Conservation (phyloP, 2,329 filamentous ascomycete species). For the Phymatotrichopsis omnivora region DNA sequence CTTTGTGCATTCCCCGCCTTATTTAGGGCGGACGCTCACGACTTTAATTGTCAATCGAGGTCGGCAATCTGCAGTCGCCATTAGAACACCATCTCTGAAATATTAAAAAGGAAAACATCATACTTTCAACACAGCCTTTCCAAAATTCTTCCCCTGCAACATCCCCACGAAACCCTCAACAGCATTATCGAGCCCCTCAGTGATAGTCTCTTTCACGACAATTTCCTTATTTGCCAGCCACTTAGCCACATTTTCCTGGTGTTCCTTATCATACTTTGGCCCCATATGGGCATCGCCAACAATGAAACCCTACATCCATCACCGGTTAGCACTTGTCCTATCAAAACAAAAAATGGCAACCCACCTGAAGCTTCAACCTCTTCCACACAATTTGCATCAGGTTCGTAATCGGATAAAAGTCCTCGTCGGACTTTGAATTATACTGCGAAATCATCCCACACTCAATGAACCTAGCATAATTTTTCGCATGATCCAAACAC, state of each 20-base stretch:
- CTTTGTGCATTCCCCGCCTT: too few species aligned
- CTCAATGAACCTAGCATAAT: slow-evolving; percentile 53
- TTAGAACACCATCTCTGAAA: background rate
- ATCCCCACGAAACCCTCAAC: slow-evolving; percentile 64
- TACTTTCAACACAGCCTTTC: slow-evolving; percentile 50
- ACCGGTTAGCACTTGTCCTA: background rate
- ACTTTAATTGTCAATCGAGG: too few species aligned
- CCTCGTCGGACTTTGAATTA: slow-evolving; percentile 46
- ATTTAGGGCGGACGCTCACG: too few species aligned
- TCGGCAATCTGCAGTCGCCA: slow-evolving; percentile 1
- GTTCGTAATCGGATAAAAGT: slow-evolving; percentile 58
- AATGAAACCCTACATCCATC: slow-evolving; percentile 61
- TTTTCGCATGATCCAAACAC: slow-evolving; percentile 53
- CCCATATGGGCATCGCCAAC: slow-evolving; percentile 57
- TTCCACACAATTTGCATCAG: slow-evolving; percentile 55
- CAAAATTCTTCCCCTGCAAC: slow-evolving; percentile 70
- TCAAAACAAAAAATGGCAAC: background rate
- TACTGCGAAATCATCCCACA: slow-evolving; percentile 69
- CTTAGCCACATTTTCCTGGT: slow-evolving; percentile 63
- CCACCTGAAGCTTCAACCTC: slow-evolving; percentile 45
- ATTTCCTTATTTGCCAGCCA: slow-evolving; percentile 69
- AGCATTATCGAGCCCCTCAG: slow-evolving; percentile 67
- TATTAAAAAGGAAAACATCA: background rate
- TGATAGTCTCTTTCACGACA: slow-evolving; percentile 58
- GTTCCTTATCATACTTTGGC: slow-evolving; percentile 55